Conservation (phyloP, 23 red algal species). For the Gracilaria domingensis region DNA sequence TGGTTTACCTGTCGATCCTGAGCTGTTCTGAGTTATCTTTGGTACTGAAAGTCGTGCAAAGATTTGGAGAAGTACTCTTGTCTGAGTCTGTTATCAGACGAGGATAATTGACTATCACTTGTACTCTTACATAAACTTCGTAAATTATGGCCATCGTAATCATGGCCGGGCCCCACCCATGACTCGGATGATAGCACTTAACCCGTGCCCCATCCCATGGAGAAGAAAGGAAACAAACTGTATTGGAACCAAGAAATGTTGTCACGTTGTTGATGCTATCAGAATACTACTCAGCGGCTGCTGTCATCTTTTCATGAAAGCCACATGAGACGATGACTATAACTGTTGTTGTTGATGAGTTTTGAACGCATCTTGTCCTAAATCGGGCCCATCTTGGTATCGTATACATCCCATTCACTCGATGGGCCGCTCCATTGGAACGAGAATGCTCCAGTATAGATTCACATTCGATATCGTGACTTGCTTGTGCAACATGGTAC, state of each 20-base stretch:
- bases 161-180: not conserved
- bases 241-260: not conserved
- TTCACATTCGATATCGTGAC: not conserved
- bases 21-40: constrained; percentile 19
- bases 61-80: not conserved
- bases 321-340: not conserved
- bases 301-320: not conserved
- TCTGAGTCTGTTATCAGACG: not conserved
- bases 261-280: not conserved
- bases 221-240: not conserved
- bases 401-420: not conserved
- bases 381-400: not conserved
- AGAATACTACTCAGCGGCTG: too few species aligned
- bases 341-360: not conserved
- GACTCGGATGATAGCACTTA: not conserved
- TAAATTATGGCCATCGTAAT: not conserved
- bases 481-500: not conserved
- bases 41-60: not conserved
- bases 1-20: constrained; percentile 7
- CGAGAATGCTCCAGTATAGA: not conserved
- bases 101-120: not conserved
- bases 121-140: not conserved
- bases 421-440: not conserved
- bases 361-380: not conserved
- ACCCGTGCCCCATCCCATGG: not conserved